Evolutionary conservation across 2,329 filamentous ascomycete genomes (phyloP).

Genomic region (Trichoderma sp.): DNA sequence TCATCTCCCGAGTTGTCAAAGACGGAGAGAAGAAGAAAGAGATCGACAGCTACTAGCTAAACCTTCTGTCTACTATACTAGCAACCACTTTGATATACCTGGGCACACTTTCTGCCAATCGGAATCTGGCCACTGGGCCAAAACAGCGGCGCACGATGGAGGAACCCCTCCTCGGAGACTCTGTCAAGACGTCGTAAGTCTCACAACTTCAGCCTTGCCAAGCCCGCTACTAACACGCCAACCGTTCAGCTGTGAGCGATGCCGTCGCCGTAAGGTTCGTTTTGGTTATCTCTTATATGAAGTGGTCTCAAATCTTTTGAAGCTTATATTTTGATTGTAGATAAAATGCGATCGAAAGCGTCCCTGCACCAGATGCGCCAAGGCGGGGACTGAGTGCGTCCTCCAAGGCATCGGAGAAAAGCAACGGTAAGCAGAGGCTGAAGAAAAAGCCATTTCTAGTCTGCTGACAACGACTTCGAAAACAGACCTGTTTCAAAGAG

Average conservation of each 20-base stretch:
- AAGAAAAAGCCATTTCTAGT: not conserved
- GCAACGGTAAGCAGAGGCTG: slow-evolving; percentile 41
- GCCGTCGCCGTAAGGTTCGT: slow-evolving; percentile 48
- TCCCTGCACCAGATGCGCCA: slow-evolving; percentile 55
- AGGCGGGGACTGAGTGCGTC: slow-evolving; percentile 47
- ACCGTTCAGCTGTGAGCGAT: slow-evolving; percentile 47
- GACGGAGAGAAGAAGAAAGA: not conserved
- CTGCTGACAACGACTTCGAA: not conserved
- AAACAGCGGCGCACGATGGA: slow-evolving; percentile 35
- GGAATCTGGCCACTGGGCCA: not conserved
- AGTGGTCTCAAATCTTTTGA: not conserved
- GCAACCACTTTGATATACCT: not conserved
- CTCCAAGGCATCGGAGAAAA: slow-evolving; percentile 49
- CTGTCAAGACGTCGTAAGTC: slow-evolving; percentile 45
- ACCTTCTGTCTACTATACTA: not conserved
- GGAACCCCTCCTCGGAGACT: slow-evolving; percentile 43
- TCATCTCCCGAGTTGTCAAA: not conserved
- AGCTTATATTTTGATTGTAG: slow-evolving; percentile 39
- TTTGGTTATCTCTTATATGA: not conserved
- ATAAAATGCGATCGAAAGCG: slow-evolving; percentile 58
- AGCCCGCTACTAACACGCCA: not conserved
- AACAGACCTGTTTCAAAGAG: slow-evolving; percentile 49
- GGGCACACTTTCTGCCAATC: not conserved
- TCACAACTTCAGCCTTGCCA: not conserved
- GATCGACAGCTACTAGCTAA: not conserved